A percentile compares a stretch with the other conserved stretches of the same genome.
phyloP scores from a whole-genome alignment of 2,329 filamentous ascomycete genomes.

The Huntiella savannae region DNA sequence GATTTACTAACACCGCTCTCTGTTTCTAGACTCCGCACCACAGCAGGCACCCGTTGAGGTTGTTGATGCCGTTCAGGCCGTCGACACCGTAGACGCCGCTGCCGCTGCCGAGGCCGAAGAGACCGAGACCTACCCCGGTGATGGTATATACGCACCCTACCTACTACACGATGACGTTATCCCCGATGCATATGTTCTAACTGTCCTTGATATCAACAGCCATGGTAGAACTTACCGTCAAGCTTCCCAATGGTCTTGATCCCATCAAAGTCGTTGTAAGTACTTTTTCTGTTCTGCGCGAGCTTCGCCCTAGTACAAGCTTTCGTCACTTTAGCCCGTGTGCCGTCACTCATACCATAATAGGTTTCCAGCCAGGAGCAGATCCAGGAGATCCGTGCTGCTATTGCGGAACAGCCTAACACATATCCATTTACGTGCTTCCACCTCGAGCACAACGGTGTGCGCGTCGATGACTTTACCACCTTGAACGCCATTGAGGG shows the following conservation, averaged over 20 bases:
- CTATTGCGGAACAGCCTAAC: conserved; percentile 78
- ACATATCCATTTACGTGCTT: conserved; percentile 98
- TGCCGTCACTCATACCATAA: not conserved
- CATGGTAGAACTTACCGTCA: conserved; percentile 10
- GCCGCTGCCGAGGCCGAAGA: not conserved
- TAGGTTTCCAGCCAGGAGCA: conserved; percentile 87
- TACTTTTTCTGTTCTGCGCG: not conserved
- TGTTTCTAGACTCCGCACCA: conserved; percentile 3
- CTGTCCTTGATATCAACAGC: not conserved
- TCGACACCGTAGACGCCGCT: conserved; percentile 1
- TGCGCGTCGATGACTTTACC: conserved; percentile 87
- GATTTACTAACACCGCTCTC: not conserved
- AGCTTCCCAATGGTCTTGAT: conserved; percentile 9
- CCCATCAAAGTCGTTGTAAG: conserved; percentile 8
- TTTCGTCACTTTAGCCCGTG: not conserved
- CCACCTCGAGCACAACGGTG: conserved; percentile 78
- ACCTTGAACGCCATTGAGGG: conserved; percentile 77
- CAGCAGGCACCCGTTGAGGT: conserved; percentile 8
- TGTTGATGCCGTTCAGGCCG: not conserved
- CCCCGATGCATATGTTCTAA: not conserved
- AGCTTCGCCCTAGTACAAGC: too few species aligned
- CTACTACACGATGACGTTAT: too few species aligned
- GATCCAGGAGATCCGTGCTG: conserved; percentile 91
- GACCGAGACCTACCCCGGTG: not conserved
- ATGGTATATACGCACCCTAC: not conserved